Base-by-base conservation (phyloP, 1,284 basidiomycete species). In the Cutaneotrichosporon arboriforme region DNA sequence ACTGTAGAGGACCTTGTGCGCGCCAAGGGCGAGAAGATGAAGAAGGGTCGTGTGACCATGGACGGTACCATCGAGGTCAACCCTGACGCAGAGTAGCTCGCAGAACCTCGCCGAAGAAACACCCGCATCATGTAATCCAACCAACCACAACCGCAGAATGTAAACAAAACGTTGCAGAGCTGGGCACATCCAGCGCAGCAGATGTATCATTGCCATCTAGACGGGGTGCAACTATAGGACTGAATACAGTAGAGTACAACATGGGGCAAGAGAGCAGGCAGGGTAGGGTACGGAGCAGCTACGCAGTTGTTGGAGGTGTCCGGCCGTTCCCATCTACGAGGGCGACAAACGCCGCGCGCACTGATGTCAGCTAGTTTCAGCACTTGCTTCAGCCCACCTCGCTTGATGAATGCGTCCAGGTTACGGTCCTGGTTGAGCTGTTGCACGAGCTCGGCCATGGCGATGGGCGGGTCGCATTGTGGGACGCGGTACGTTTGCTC, bases 1-100 rank as follows among this genome's bases (percentile, higher is more conserved):
- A 94, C 85, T 1, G 78, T 96, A 2, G 91, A 94, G 72, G 87
- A 91, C 60, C 75, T 94, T 14, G 73, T 94, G 58, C 78, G 78
- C 17, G 83, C 81, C 0, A 86, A 84, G 59, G 91, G 91, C 4
- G 88, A 92, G 74, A 78, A 75, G 41, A 83, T 92, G 33, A 79
- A 75, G 54, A 79, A 81, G 57, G 89, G 88, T 8, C 65, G 67
- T 23, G 60, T 81, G 49, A 76, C 76, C 52, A 61, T 68, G 46
- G 77, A 76, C 35, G 78, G 76, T 4, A 78, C 78, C 52, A 78
- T 78, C 15, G 78, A 75, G 59, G 26, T 31, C 26, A 31, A 31
- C 26, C 26, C 26, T 31, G 26, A 31, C 26, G 26, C 26, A 5
- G 26, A 31, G 26, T 31, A 31, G 26, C 7, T 10, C 26, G 26